phyloP scores from a whole-genome alignment of 352 stramenopile species.

The Paralagenidium karlingii region DNA sequence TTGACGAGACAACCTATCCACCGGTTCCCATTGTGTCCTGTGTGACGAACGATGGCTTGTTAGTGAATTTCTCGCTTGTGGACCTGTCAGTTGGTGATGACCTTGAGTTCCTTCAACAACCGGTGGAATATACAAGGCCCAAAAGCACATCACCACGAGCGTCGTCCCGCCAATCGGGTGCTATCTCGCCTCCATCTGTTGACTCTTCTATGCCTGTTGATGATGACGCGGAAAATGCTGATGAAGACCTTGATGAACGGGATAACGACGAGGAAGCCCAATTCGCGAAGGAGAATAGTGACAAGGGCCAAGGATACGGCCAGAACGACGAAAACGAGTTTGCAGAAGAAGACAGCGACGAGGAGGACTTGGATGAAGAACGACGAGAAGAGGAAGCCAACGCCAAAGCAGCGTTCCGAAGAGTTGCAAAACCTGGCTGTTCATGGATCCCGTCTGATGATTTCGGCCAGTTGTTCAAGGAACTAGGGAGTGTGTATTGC shows the following conservation, averaged over 20 bases:
- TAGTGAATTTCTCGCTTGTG: conserved; percentile 59
- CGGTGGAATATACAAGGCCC: conserved; percentile 2
- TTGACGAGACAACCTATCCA: conserved; percentile 33
- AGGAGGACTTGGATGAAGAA: conserved; percentile 8
- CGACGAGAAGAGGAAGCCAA: conserved; percentile 11
- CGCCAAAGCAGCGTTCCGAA: conserved; percentile 6
- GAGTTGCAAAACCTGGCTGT: conserved; percentile 11
- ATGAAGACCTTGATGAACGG: too few species aligned
- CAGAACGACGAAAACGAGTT: conserved; percentile 14
- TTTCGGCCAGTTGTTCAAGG: conserved; percentile 10
- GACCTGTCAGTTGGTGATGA: conserved; percentile 35
- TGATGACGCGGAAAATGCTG: too few species aligned
- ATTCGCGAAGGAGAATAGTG: neutral
- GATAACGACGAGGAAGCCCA: too few species aligned
- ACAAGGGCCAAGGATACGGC: neutral
- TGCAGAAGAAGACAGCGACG: conserved; percentile 8
- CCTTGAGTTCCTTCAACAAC: conserved; percentile 5
- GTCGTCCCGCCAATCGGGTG: neutral
- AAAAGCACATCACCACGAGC: neutral
- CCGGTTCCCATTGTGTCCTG: conserved; percentile 38
- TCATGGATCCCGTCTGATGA: conserved; percentile 3
- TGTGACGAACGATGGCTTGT: conserved; percentile 39
- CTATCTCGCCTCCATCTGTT: too few species aligned
- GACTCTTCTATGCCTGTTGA: too few species aligned
- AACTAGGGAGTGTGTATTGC: conserved; percentile 10